Percentiles rank a stretch among this genome's conserved stretches.
Evolutionary conservation across 2,329 filamentous ascomycete species (phyloP).

Genomic region (Chalaropsis ovoidea): DNA sequence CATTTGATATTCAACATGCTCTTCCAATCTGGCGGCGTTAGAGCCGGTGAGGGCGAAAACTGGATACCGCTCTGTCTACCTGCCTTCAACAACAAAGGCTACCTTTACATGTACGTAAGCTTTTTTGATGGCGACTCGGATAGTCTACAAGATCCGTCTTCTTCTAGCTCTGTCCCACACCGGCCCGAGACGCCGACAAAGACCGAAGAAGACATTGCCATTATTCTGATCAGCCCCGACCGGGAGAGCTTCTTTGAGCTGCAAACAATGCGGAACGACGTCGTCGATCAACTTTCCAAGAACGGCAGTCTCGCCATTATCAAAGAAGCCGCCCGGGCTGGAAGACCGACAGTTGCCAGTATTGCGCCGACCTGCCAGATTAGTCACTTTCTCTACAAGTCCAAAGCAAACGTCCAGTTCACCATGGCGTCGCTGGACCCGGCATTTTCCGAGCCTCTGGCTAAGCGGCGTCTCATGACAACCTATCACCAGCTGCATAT

Average conservation of each 20-base stretch:
- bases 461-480: slow-evolving; percentile 63
- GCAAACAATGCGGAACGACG: slow-evolving; percentile 58
- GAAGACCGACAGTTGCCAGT: slow-evolving; percentile 61
- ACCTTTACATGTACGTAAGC: slow-evolving; percentile 98
- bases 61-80: slow-evolving; percentile 96
- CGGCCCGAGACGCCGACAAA: slow-evolving; percentile 36
- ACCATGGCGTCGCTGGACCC: slow-evolving; percentile 75
- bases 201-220: slow-evolving; percentile 69
- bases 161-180: neutral
- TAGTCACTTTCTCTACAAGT: slow-evolving; percentile 93
- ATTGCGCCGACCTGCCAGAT: slow-evolving; percentile 71
- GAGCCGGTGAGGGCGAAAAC: slow-evolving; percentile 82
- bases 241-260: slow-evolving; percentile 90
- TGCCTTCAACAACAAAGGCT: slow-evolving; percentile 93
- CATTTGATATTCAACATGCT: slow-evolving; percentile 99
- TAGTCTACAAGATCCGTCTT: neutral
- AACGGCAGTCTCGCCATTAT: slow-evolving; percentile 69
- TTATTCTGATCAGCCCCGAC: slow-evolving; percentile 83
- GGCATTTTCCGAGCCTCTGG: slow-evolving; percentile 49
- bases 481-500: slow-evolving; percentile 79
- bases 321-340: slow-evolving; percentile 56
- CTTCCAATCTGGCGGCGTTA: slow-evolving; percentile 86
- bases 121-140: slow-evolving; percentile 58
- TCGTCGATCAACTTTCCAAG: slow-evolving; percentile 59
- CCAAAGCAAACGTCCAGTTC: slow-evolving; percentile 87